Percentiles rank a stretch among this genome's conserved stretches.
These are phyloP conservation scores for Ceratorhiza oryzae-sativae DNA, from an alignment of 1,284 basidiomycete genomes.

Conservation along the genomic window DNA sequence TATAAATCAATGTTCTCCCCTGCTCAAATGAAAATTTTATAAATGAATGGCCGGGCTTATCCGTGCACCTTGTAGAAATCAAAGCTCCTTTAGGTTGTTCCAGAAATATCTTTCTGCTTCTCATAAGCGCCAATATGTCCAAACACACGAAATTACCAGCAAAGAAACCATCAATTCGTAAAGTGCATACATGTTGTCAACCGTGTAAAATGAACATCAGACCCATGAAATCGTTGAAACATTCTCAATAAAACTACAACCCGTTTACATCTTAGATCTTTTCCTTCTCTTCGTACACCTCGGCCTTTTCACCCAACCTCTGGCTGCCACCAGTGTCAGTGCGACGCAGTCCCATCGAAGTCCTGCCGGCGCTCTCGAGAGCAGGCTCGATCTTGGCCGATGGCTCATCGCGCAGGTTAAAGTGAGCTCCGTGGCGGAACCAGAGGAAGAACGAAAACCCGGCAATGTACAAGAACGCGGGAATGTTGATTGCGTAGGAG, in stretches of 20 bases:
- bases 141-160: background rate
- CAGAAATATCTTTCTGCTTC: background rate
- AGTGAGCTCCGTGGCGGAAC: slow-evolving; percentile 13
- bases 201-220: background rate
- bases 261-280: slow-evolving; percentile 1
- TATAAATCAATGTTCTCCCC: background rate
- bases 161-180: slow-evolving; percentile 21
- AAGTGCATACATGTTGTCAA: slow-evolving; percentile 18
- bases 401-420: slow-evolving; percentile 18
- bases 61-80: background rate
- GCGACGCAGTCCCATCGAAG: slow-evolving; percentile 8
- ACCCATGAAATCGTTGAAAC: background rate
- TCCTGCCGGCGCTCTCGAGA: slow-evolving; percentile 16
- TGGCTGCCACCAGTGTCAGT: slow-evolving; percentile 14
- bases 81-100: background rate
- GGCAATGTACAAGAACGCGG: slow-evolving; percentile 52
- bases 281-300: slow-evolving; percentile 25
- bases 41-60: slow-evolving; percentile 4
- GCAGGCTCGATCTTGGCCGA: slow-evolving; percentile 34
- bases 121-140: background rate
- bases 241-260: background rate
- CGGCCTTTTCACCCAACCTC: slow-evolving; percentile 21
- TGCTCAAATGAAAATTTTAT: slow-evolving; percentile 12
- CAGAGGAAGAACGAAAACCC: slow-evolving; percentile 50
- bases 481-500: slow-evolving; percentile 51